phyloP scores from a whole-genome alignment of 495 filamentous ascomycete genomes.

The Articulospora tetracladia region DNA sequence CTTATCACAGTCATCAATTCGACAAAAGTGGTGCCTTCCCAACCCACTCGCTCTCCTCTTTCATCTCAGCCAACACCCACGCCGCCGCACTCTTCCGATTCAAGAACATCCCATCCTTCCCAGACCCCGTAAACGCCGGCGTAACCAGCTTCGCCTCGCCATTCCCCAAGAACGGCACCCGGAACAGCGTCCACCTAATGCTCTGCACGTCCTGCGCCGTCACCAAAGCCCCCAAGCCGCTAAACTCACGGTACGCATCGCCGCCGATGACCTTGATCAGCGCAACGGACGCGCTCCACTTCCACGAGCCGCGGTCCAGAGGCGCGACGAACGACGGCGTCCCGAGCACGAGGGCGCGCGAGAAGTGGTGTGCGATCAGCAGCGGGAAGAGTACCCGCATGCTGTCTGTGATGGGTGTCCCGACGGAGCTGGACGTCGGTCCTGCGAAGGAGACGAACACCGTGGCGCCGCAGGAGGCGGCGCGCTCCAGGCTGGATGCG shows the following conservation, averaged over 20 bases:
- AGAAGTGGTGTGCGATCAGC: slow-evolving; percentile 6
- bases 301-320: slow-evolving; percentile 5
- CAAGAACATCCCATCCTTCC: slow-evolving; percentile 13
- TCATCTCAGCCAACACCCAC: slow-evolving; percentile 10
- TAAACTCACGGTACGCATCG: slow-evolving; percentile 12
- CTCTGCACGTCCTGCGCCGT: slow-evolving; percentile 9
- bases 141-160: slow-evolving; percentile 4
- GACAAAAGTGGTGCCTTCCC: slow-evolving; percentile 1
- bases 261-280: slow-evolving; percentile 7
- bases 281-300: slow-evolving; percentile 10
- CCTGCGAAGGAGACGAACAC: slow-evolving; percentile 19
- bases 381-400: slow-evolving; percentile 19
- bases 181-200: slow-evolving; percentile 20
- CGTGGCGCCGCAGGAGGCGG: slow-evolving; percentile 14
- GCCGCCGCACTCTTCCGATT: slow-evolving; percentile 11
- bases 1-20: slow-evolving; percentile 1
- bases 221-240: slow-evolving; percentile 10
- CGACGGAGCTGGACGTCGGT: slow-evolving; percentile 7
- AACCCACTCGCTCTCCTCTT: slow-evolving; percentile 4
- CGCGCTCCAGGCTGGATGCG: slow-evolving; percentile 12
- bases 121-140: slow-evolving; percentile 2
- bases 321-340: slow-evolving; percentile 16
- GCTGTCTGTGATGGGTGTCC: slow-evolving; percentile 15
- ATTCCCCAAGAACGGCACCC: slow-evolving; percentile 16
- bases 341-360: slow-evolving; percentile 13